Conservation (phyloP, 495 filamentous ascomycete species). For the Xylaria castorea region DNA sequence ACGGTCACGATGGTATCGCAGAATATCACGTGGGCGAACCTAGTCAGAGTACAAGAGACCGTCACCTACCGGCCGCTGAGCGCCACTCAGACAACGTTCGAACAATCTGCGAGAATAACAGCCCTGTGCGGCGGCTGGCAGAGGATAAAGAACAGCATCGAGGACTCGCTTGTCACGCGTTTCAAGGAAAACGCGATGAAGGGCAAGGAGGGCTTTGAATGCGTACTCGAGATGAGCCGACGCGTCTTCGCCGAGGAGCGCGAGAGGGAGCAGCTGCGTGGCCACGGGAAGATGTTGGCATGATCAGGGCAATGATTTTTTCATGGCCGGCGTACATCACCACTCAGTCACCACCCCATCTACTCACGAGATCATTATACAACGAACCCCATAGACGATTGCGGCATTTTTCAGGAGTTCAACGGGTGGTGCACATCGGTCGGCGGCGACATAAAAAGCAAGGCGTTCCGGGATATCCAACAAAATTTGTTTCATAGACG, state of each 20-base stretch:
- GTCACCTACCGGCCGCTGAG: slow-evolving; percentile 78
- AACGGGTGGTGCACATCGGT: slow-evolving; percentile 26
- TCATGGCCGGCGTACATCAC: slow-evolving; percentile 18
- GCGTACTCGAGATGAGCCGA: slow-evolving; percentile 90
- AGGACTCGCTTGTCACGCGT: slow-evolving; percentile 85
- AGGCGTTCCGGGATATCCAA: slow-evolving; percentile 45
- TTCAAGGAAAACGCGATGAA: slow-evolving; percentile 90
- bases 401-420: slow-evolving; percentile 38
- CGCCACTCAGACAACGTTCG: slow-evolving; percentile 74
- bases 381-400: slow-evolving; percentile 36
- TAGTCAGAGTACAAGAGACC: slow-evolving; percentile 88
- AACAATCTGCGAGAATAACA: slow-evolving; percentile 88
- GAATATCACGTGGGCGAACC: slow-evolving; percentile 88
- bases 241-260: slow-evolving; percentile 90
- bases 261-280: slow-evolving; percentile 58
- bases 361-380: slow-evolving; percentile 24
- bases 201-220: slow-evolving; percentile 92
- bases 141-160: slow-evolving; percentile 90
- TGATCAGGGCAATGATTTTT: slow-evolving; percentile 5
- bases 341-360: slow-evolving; percentile 3
- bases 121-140: slow-evolving; percentile 96
- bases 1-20: slow-evolving; percentile 93
- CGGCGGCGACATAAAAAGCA: slow-evolving; percentile 34
- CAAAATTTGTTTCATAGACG: slow-evolving; percentile 36
- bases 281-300: slow-evolving; percentile 36